Evolutionary conservation across 2,329 filamentous ascomycete species (phyloP).

Genomic region (Alternaria triticina): DNA sequence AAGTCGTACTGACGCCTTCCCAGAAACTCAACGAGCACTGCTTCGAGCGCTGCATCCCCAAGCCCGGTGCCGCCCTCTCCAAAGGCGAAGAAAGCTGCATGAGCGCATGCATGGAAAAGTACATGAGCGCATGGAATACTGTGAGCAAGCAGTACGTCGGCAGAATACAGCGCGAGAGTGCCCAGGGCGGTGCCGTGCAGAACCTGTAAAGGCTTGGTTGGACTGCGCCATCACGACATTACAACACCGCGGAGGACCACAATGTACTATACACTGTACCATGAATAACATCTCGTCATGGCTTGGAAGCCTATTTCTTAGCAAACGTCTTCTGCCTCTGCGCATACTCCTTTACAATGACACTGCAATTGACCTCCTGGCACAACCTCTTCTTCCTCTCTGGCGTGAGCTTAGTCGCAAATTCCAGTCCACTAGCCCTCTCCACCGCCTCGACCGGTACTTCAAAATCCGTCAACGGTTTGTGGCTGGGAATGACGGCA

Average conservation of each 20-base stretch:
- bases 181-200: constrained; percentile 8
- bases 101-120: constrained; percentile 62
- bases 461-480: constrained; percentile 89
- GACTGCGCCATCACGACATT: constrained; percentile 2
- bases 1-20: neutral
- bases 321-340: constrained; percentile 60
- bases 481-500: constrained; percentile 83
- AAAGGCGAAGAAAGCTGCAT: constrained; percentile 59
- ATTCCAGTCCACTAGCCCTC: constrained; percentile 89
- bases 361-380: constrained; percentile 80
- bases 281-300: constrained; percentile 9
- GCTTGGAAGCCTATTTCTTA: constrained; percentile 28
- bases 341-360: constrained; percentile 82
- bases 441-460: constrained; percentile 93
- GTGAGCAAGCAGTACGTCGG: constrained; percentile 58
- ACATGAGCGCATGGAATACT: constrained; percentile 61
- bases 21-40: constrained; percentile 63
- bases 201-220: constrained; percentile 10
- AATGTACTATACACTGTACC: constrained; percentile 36
- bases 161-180: constrained; percentile 54
- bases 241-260: neutral
- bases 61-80: constrained; percentile 58
- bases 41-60: constrained; percentile 62
- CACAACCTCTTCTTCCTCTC: constrained; percentile 80
- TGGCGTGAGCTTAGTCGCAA: constrained; percentile 78